These are phyloP conservation scores for Ramaria sp. DNA, from an alignment of 768 basidiomycete genomes.

Conservation along the genomic window DNA sequence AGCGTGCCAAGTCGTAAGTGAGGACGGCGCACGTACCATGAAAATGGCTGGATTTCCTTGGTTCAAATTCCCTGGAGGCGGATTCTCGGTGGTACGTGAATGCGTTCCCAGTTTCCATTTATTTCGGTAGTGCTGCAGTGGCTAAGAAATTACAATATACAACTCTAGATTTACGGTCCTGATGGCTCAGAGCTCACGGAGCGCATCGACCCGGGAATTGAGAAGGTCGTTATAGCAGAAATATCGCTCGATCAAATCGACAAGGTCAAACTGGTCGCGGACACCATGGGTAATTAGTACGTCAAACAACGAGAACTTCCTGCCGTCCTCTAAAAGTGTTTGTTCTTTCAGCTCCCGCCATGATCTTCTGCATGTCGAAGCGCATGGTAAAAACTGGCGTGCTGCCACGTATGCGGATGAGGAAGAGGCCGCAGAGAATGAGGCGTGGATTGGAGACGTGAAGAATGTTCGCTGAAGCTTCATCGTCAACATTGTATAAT, in stretches of 20 bases:
- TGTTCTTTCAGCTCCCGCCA: background rate
- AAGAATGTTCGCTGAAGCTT: background rate
- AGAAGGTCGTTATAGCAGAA: conserved; percentile 1
- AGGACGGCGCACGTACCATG: background rate
- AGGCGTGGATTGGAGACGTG: background rate
- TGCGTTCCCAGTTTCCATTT: background rate
- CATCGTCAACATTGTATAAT: background rate
- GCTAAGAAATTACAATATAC: background rate
- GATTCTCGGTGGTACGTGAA: background rate
- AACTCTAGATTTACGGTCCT: background rate
- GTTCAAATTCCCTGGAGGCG: conserved; percentile 1
- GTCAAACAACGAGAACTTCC: background rate
- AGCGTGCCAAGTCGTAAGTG: background rate
- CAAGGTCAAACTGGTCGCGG: background rate
- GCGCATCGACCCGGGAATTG: background rate
- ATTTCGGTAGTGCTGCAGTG: background rate
- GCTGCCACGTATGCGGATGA: background rate
- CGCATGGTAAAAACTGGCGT: background rate
- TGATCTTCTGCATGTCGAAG: background rate
- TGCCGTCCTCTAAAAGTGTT: background rate
- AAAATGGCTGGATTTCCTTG: background rate
- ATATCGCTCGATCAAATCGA: background rate
- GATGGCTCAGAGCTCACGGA: conserved; percentile 1
- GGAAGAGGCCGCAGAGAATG: background rate
- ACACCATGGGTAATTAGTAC: conserved; percentile 1